A percentile compares a stretch with the other conserved stretches of the same genome.
These are phyloP conservation scores for Luffa aegyptiaca DNA, from an alignment of 306 rosid genomes.

Conservation along the genomic window DNA sequence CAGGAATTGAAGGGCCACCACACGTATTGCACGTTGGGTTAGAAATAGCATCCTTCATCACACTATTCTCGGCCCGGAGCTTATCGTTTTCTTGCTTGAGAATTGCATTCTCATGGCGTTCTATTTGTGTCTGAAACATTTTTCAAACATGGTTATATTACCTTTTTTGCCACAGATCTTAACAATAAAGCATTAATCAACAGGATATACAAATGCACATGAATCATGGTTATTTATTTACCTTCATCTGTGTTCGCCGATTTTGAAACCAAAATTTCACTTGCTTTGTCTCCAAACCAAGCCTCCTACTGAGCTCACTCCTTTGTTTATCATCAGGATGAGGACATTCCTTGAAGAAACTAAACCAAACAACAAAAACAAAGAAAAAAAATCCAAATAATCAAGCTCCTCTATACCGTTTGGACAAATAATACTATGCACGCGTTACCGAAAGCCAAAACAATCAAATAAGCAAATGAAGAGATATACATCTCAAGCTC, in stretches of 20 bases:
- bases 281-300: conserved; percentile 67
- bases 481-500: conserved; percentile 70
- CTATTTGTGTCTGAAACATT: conserved; percentile 65
- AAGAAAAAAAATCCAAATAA: background rate
- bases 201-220: background rate
- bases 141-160: background rate
- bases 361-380: conserved; percentile 20
- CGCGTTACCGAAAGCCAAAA: background rate
- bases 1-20: conserved; percentile 82
- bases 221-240: conserved; percentile 9
- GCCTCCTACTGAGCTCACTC: conserved; percentile 57
- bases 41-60: conserved; percentile 59
- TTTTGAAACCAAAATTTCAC: conserved; percentile 98
- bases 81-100: conserved; percentile 78
- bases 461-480: background rate
- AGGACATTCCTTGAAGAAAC: conserved; percentile 78
- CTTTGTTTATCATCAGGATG: conserved; percentile 98
- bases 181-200: background rate
- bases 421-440: background rate
- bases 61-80: conserved; percentile 65
- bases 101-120: conserved; percentile 79
- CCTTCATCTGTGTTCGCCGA: conserved; percentile 91
- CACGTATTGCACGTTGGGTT: conserved; percentile 62
- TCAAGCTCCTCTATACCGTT: conserved; percentile 6
- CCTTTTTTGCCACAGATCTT: background rate